Conservation (phyloP, 129 eudicot species). For the Ambrosia artemisiifolia region DNA sequence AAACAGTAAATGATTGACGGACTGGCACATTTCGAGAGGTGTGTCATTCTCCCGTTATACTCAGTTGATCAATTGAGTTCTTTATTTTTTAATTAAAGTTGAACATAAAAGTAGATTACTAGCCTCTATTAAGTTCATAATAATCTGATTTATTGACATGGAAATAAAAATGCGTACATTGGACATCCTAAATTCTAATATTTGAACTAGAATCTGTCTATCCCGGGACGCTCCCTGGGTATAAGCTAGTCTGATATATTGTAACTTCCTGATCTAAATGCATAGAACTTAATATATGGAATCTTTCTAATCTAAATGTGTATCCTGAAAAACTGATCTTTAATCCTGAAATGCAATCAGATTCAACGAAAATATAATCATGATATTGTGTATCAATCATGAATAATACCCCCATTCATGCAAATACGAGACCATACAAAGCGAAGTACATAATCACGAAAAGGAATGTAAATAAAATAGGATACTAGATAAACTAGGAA, state of each 20-base stretch:
- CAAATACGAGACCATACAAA: too few species aligned
- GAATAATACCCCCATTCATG: background rate
- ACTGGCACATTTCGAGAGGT: background rate
- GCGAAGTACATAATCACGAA: too few species aligned
- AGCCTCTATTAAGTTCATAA: background rate
- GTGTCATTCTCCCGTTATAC: background rate
- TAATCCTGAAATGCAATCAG: background rate
- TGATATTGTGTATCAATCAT: background rate
- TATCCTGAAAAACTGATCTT: background rate
- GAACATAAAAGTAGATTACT: background rate
- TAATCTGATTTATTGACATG: too few species aligned
- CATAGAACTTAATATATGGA: background rate
- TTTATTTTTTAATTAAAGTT: background rate
- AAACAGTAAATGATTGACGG: background rate
- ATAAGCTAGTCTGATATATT: too few species aligned
- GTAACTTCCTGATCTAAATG: background rate
- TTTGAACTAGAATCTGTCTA: too few species aligned
- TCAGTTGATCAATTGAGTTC: background rate
- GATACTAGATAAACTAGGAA: too few species aligned
- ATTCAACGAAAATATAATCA: background rate
- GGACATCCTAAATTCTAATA: too few species aligned
- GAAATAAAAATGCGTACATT: too few species aligned
- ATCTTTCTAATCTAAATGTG: background rate
- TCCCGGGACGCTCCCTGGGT: too few species aligned
- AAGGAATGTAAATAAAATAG: too few species aligned